Evolutionary conservation across 176 grass and related monocot species (phyloP).

Genomic region (Areca catechu): DNA sequence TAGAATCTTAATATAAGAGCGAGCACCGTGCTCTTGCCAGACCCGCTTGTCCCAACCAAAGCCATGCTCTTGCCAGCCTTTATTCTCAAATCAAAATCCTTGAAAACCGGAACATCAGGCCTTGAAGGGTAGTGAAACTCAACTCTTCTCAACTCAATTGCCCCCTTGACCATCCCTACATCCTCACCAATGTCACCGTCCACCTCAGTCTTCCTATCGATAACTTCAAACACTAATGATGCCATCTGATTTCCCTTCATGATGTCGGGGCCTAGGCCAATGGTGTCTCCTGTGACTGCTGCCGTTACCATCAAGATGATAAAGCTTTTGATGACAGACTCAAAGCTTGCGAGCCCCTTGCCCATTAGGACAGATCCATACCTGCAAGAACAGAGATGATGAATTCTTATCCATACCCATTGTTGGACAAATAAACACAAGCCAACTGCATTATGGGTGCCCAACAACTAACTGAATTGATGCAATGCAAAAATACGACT

Average conservation of each 20-base stretch:
- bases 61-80: constrained; percentile 96
- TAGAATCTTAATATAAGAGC: constrained; percentile 85
- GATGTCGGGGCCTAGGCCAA: constrained; percentile 84
- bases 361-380: constrained; percentile 85
- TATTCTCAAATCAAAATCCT: constrained; percentile 67
- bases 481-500: too few relatives aligned
- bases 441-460: too few relatives aligned
- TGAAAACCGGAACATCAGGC: constrained; percentile 69
- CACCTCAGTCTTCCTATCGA: constrained; percentile 77
- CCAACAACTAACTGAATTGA: too few relatives aligned
- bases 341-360: constrained; percentile 70
- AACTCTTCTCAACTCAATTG: constrained; percentile 60
- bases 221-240: constrained; percentile 81
- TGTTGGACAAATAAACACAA: too few relatives aligned
- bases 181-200: constrained; percentile 57
- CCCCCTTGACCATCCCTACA: constrained; percentile 48
- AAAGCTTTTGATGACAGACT: constrained; percentile 95
- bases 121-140: constrained; percentile 79
- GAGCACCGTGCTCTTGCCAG: constrained; percentile 85
- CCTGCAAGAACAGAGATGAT: constrained; percentile 25
- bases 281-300: constrained; percentile 72
- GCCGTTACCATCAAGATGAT: constrained; percentile 94
- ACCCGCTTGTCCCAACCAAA: constrained; percentile 88
- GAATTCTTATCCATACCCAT: too few relatives aligned
- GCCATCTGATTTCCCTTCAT: constrained; percentile 97